phyloP scores from a whole-genome alignment of 371 early-diverging fungal genomes.

The Lichtheimia hyalospora region DNA sequence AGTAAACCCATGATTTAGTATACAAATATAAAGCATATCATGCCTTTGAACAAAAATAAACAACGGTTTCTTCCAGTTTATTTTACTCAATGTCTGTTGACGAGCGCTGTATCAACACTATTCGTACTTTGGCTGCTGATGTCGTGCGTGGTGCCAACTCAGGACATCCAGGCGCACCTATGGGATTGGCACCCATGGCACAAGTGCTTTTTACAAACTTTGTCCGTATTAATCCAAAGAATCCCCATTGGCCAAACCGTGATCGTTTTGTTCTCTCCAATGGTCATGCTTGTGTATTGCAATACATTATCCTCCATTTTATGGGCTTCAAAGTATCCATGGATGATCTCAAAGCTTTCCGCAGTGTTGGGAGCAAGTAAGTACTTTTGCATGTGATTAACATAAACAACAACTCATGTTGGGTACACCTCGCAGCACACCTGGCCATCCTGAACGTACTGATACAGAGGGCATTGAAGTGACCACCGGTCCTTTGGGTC shows the following conservation, averaged over 20 bases:
- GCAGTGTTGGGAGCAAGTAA: conserved; percentile 84
- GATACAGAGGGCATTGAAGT: conserved; percentile 94
- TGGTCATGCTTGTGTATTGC: conserved; percentile 97
- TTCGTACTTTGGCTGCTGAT: conserved; percentile 93
- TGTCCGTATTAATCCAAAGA: conserved; percentile 85
- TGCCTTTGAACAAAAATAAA: no score
- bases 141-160: conserved; percentile 90
- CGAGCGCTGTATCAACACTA: conserved; percentile 79
- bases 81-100: conserved; percentile 2
- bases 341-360: conserved; percentile 95
- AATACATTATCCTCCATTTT: conserved; percentile 93
- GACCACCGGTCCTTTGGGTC: conserved; percentile 99
- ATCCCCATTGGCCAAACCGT: conserved; percentile 88
- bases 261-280: conserved; percentile 99
- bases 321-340: conserved; percentile 86
- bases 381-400: conserved; percentile 19
- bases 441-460: conserved; percentile 94
- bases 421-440: conserved; percentile 60
- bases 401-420: not conserved
- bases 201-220: conserved; percentile 87
- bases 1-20: no score
- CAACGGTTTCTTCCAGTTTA: conserved; percentile 1
- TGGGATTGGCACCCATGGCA: conserved; percentile 94
- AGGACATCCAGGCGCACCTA: conserved; percentile 93
- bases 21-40: no score